A percentile compares a stretch with the other conserved stretches of the same genome.
phyloP scores from a whole-genome alignment of 306 rosid species.

The Sicyos baderoa region DNA sequence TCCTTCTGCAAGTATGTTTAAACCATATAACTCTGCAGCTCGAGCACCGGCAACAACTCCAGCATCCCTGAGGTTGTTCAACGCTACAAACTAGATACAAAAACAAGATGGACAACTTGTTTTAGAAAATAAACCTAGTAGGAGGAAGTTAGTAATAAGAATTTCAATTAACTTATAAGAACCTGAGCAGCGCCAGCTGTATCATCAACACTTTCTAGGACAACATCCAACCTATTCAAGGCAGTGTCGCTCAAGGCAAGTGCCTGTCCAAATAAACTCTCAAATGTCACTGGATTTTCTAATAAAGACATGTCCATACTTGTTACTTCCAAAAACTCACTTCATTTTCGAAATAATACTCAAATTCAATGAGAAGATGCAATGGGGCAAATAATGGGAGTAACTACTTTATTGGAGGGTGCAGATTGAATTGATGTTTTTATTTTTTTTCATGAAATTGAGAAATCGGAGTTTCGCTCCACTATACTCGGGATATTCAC shows the following conservation, averaged over 20 bases:
- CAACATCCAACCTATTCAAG: constrained; percentile 46
- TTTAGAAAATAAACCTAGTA: constrained; percentile 16
- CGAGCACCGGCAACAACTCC: constrained; percentile 83
- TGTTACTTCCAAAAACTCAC: neutral
- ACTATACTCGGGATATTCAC: too few relatives aligned
- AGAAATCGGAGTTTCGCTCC: too few relatives aligned
- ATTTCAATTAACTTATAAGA: constrained; percentile 10
- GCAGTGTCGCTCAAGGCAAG: constrained; percentile 44
- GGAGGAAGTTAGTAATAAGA: neutral
- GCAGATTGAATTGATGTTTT: neutral
- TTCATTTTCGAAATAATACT: neutral
- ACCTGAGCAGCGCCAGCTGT: constrained; percentile 66
- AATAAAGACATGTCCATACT: neutral
- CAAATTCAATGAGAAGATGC: constrained; percentile 3
- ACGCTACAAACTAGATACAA: constrained; percentile 31
- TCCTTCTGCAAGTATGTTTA: constrained; percentile 52
- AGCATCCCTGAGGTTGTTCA: constrained; percentile 37
- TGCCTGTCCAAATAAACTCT: constrained; percentile 39
- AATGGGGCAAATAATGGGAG: neutral
- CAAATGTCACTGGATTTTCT: neutral
- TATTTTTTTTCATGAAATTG: too few relatives aligned
- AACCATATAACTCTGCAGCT: constrained; percentile 75
- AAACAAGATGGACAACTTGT: neutral
- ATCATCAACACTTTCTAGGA: constrained; percentile 48
- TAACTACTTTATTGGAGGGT: neutral